Conservation (phyloP, 1,284 basidiomycete species). For the Boletus hoseneyae region DNA sequence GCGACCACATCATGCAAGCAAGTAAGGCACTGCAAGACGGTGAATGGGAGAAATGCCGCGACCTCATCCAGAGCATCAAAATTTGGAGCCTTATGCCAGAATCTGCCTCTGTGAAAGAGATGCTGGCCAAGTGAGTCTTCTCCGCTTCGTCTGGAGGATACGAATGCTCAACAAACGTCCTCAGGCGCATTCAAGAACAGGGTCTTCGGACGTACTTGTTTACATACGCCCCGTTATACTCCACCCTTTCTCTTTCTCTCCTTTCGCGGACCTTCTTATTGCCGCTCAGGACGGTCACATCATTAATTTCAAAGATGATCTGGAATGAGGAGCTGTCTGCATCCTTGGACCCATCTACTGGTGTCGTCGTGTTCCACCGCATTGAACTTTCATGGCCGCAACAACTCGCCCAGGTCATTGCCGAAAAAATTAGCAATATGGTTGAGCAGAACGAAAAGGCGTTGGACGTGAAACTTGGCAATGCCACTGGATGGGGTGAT, state of each 20-base stretch:
- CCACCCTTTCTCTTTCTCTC: conserved; percentile 83
- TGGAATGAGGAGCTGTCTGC: conserved; percentile 97
- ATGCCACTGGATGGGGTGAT: conserved; percentile 63
- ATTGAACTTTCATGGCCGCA: conserved; percentile 89
- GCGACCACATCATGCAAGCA: conserved; percentile 99
- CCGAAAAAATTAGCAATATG: conserved; percentile 84
- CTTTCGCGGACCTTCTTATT: conserved; percentile 89
- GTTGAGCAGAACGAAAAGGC: conserved; percentile 97
- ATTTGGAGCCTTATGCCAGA: conserved; percentile 98
- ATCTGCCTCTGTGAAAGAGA: conserved; percentile 84
- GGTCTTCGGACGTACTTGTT: conserved; percentile 96
- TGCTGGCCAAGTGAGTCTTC: conserved; percentile 79
- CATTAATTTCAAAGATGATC: conserved; percentile 97
- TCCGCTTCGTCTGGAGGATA: neutral
- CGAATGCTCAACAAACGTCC: conserved; percentile 4
- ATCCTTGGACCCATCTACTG: conserved; percentile 86
- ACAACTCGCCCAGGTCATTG: conserved; percentile 81
- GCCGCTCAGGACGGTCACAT: conserved; percentile 76
- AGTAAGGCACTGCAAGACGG: conserved; percentile 95
- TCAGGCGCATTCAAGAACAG: conserved; percentile 95
- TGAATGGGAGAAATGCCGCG: conserved; percentile 94
- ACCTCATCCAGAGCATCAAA: conserved; percentile 94
- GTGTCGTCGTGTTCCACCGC: conserved; percentile 87
- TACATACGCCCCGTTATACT: conserved; percentile 97
- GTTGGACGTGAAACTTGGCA: conserved; percentile 86